Evolutionary conservation across 805 yeast species (phyloP).

Genomic region (Zygosaccharomyces pseudorouxii): DNA sequence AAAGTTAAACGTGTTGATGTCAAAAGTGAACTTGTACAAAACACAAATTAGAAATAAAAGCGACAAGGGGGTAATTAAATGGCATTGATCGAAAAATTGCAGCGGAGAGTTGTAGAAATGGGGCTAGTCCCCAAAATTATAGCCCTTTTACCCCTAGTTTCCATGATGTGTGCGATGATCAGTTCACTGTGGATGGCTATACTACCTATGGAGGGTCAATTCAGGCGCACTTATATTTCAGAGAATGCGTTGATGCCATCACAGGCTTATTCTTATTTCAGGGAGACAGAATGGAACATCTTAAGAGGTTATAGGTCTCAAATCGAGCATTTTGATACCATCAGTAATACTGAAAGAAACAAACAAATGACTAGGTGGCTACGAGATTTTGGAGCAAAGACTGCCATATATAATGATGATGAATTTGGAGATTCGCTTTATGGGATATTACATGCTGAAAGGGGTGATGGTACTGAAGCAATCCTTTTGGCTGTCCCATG

Average conservation of each 20-base stretch:
- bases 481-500: conserved; percentile 90
- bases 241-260: conserved; percentile 98
- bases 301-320: conserved; percentile 71
- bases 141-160: conserved; percentile 40
- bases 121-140: conserved; percentile 47
- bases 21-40: not conserved
- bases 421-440: conserved; percentile 52
- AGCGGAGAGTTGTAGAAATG: conserved; percentile 40
- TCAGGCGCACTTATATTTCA: conserved; percentile 76
- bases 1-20: not conserved
- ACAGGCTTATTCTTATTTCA: conserved; percentile 84
- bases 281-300: conserved; percentile 93
- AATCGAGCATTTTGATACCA: conserved; percentile 36
- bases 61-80: conserved; percentile 8
- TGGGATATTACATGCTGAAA: conserved; percentile 83
- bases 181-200: conserved; percentile 58
- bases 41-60: not conserved
- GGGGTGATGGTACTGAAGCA: conserved; percentile 95
- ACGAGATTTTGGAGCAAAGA: conserved; percentile 64
- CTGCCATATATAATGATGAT: conserved; percentile 44
- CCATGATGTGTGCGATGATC: conserved; percentile 39
- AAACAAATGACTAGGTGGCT: conserved; percentile 53
- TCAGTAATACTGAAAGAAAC: conserved; percentile 39
- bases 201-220: conserved; percentile 75
- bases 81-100: conserved; percentile 33